Evolutionary conservation across 192 early-diverging fungal genomes (phyloP).

Genomic region (Coemansia sp.): DNA sequence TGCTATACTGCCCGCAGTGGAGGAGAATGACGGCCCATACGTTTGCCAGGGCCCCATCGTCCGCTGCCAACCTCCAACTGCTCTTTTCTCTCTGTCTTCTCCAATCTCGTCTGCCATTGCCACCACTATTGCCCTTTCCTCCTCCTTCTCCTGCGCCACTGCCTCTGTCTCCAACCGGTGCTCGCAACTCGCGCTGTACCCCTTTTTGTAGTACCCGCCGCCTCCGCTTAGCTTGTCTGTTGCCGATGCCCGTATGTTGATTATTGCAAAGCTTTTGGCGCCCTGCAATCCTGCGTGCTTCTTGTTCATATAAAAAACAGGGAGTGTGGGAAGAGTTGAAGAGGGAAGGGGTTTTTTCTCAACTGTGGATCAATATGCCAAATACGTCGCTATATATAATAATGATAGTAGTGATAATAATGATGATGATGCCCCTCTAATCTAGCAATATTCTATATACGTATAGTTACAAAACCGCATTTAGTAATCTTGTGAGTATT

Average conservation of each 20-base stretch:
- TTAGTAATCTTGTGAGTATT: no score
- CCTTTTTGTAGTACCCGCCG: no score
- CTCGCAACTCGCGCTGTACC: background rate
- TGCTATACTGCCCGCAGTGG: no score
- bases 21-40: background rate
- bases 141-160: background rate
- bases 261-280: conserved; percentile 22
- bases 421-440: no score
- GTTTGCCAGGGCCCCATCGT: background rate
- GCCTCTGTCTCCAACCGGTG: background rate
- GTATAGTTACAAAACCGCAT: no score
- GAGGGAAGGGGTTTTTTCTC: no score
- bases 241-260: conserved; percentile 28
- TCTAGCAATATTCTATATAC: no score
- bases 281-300: background rate
- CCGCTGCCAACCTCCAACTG: background rate
- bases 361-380: no score
- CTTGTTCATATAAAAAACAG: background rate
- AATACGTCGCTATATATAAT: no score
- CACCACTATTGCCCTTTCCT: background rate
- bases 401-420: no score
- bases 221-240: no score
- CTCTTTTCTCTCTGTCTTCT: background rate
- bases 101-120: background rate
- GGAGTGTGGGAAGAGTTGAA: no score